Conservation (phyloP, 768 basidiomycete species). For the Tubosaeta brunneosetosa region DNA sequence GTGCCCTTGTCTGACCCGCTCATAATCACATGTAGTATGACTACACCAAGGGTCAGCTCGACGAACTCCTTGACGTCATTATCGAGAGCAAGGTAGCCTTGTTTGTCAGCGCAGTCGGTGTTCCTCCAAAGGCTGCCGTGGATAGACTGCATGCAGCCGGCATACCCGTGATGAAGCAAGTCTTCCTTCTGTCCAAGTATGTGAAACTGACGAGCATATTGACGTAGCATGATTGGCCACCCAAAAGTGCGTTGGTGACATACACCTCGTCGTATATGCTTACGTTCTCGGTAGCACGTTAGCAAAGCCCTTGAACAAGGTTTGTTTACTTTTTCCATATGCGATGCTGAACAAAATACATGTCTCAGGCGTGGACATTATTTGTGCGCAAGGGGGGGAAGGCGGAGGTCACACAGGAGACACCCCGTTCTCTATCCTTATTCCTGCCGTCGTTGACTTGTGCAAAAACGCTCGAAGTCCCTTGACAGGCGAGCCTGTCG, state of each 20-base stretch:
- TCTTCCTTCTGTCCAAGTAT: neutral
- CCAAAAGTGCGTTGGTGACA: constrained; percentile 52
- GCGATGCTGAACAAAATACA: no score
- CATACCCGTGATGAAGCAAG: constrained; percentile 84
- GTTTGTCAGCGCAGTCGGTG: constrained; percentile 82
- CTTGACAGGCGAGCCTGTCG: constrained; percentile 68
- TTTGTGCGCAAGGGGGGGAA: constrained; percentile 85
- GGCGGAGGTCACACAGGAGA: constrained; percentile 89
- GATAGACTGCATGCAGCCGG: constrained; percentile 76
- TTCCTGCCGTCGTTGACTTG: constrained; percentile 79
- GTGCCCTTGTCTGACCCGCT: neutral
- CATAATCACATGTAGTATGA: no score
- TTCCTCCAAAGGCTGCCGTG: constrained; percentile 78
- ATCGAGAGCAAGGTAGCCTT: constrained; percentile 67
- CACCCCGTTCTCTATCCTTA: constrained; percentile 73
- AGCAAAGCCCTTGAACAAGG: constrained; percentile 71
- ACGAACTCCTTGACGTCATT: constrained; percentile 74
- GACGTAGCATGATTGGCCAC: constrained; percentile 71
- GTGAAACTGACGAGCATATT: neutral
- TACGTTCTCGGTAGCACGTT: constrained; percentile 49
- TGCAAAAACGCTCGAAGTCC: constrained; percentile 67
- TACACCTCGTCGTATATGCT: neutral
- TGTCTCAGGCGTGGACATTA: constrained; percentile 72
- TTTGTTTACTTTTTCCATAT: constrained; percentile 15
- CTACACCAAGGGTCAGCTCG: constrained; percentile 75